Conservation (phyloP, 306 rosid species). For the Sesbania bispinosa region DNA sequence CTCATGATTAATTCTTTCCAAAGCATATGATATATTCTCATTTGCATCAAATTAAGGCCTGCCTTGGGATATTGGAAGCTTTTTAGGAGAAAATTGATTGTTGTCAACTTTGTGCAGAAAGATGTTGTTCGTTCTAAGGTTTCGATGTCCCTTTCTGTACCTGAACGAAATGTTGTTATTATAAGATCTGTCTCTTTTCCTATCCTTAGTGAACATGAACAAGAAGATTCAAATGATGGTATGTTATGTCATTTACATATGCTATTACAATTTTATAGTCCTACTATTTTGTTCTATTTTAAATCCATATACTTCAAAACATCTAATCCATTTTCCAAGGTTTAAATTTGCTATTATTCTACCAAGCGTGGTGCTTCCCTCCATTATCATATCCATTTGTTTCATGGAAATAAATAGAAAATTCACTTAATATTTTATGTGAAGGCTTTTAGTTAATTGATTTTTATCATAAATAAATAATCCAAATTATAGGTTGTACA, state of each 20-base stretch:
- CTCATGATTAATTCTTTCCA: background rate
- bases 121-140: conserved; percentile 50
- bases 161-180: conserved; percentile 68
- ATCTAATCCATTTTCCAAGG: background rate
- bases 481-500: background rate
- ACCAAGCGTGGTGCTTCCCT: background rate
- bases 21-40: conserved; percentile 2
- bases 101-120: conserved; percentile 58
- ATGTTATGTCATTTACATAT: conserved; percentile 22
- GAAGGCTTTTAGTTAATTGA: background rate
- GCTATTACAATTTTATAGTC: conserved; percentile 15
- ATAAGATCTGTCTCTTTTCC: conserved; percentile 80
- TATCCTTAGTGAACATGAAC: conserved; percentile 40
- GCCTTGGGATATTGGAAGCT: background rate
- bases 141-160: conserved; percentile 88
- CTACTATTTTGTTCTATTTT: background rate
- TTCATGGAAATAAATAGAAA: background rate
- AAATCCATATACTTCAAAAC: conserved; percentile 4
- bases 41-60: conserved; percentile 21
- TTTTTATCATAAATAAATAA: background rate
- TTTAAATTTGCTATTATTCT: background rate
- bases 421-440: background rate
- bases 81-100: background rate
- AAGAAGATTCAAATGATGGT: conserved; percentile 62
- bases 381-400: background rate